Evolutionary conservation across 2,329 filamentous ascomycete genomes (phyloP).

Genomic region (Curvularia spicifera): DNA sequence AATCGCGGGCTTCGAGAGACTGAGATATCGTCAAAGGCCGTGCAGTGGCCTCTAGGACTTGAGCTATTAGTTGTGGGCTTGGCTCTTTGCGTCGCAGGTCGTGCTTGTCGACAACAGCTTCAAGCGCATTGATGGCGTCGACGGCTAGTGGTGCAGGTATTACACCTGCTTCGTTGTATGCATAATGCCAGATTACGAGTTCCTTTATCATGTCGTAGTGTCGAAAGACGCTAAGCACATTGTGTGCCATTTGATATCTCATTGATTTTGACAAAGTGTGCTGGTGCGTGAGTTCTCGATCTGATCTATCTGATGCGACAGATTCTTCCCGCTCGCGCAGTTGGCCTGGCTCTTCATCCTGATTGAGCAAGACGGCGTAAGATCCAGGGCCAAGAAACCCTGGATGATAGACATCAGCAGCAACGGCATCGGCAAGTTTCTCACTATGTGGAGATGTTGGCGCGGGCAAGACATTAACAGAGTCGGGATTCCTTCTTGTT

Average conservation of each 20-base stretch:
- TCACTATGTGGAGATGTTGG: constrained; percentile 26
- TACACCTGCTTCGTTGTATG: constrained; percentile 42
- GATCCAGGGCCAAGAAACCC: constrained; percentile 46
- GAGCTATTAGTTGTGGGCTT: constrained; percentile 32
- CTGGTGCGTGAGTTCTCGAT: constrained; percentile 40
- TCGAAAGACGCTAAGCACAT: constrained; percentile 37
- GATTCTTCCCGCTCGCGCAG: constrained; percentile 31
- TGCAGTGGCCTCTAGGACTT: constrained; percentile 38
- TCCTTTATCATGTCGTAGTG: constrained; percentile 36
- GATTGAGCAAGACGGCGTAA: constrained; percentile 39
- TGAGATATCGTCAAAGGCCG: constrained; percentile 36
- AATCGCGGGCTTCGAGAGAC: constrained; percentile 40
- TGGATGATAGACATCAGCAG: constrained; percentile 39
- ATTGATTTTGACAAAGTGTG: constrained; percentile 41
- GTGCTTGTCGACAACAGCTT: constrained; percentile 41
- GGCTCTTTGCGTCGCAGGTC: constrained; percentile 34
- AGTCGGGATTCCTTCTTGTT: constrained; percentile 16
- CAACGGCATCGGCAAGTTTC: constrained; percentile 44
- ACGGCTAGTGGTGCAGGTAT: constrained; percentile 47
- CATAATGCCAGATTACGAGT: constrained; percentile 33
- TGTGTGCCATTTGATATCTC: constrained; percentile 39
- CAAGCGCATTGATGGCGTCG: constrained; percentile 41
- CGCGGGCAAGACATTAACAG: constrained; percentile 16
- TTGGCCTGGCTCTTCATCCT: constrained; percentile 31
- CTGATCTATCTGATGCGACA: constrained; percentile 33